Conservation (phyloP, 2,329 filamentous ascomycete genomes). For the Fusarium circinatum region DNA sequence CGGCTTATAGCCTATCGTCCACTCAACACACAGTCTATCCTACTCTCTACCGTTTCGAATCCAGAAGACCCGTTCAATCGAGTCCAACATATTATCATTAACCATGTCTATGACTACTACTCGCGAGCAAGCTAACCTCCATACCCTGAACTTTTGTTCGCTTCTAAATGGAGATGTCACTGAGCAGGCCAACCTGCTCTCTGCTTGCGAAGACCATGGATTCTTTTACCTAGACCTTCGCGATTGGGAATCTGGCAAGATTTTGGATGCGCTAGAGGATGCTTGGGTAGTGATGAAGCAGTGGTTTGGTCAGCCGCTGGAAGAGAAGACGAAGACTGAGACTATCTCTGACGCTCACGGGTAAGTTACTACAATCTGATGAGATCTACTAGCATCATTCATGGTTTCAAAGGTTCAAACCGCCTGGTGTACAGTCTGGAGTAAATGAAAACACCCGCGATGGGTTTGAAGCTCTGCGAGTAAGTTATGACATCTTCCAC, state of each 20-base stretch:
- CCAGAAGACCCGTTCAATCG: too few relatives aligned
- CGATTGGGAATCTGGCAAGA: not conserved
- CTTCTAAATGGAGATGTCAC: not conserved
- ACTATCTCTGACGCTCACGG: not conserved
- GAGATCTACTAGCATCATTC: fast-evolving
- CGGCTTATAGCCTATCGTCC: too few relatives aligned
- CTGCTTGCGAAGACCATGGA: not conserved
- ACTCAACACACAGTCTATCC: too few relatives aligned
- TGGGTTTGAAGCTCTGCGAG: not conserved
- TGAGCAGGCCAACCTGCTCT: not conserved
- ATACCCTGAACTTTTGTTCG: not conserved
- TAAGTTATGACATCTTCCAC: not conserved
- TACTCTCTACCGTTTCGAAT: not conserved
- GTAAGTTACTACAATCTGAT: fast-evolving
- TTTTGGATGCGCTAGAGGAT: not conserved
- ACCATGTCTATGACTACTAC: not conserved
- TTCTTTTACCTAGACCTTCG: not conserved
- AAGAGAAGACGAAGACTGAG: not conserved
- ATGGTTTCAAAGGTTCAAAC: not conserved
- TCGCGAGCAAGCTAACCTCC: not conserved
- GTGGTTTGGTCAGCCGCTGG: not conserved
- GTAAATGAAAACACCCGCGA: not conserved
- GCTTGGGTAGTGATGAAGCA: not conserved
- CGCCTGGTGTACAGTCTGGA: not conserved
- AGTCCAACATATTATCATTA: fast-evolving